Evolutionary conservation across 139 green algal genomes (phyloP), one percentile per base, ranked within the genome.

Genomic region (Chlamydomonas incerta): DNA sequence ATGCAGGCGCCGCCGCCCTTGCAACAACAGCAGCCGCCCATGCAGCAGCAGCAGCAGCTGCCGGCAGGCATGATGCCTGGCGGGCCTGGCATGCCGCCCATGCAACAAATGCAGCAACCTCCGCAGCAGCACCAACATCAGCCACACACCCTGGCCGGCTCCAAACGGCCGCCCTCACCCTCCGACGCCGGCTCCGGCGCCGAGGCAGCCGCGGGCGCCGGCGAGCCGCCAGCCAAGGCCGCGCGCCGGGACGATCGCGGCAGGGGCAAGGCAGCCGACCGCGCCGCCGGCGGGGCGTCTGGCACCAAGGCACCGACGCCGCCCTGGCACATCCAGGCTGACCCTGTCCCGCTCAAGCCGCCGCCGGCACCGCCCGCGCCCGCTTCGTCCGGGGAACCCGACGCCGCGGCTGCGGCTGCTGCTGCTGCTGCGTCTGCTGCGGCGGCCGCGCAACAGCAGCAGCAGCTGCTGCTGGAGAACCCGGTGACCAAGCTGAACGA

Each of bases 401-500:
- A 5, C 41, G 41, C 41, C 41, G 41, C 41, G 41, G 41, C 41
- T 8, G 41, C 41, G 8, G 41, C 41, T 13, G 41, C 41, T 50
- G 41, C 41, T 50, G 5, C 41, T 8, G 41, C 41, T 5, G 41
- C 23, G 26, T 6, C 4, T 13, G 31, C 41, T 2, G 58, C 14
- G 15, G 75, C 18, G 13, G 60, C 57, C 11, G 46, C n/a, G 75
- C 8, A 35, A 62, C 8, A 35, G 63, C 29, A 33, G 57, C 29
- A 17, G 26, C 26, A 74, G 46, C 23, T 85, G 31, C 24, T 57
- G 67, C 17, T 80, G 0, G 80, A 86, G 68, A 86, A 86, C 69
- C 68, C 80, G 20, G 55, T 86, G 1, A 71, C 68, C 8, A 63
- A 65, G 52, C 68, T 86, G 52, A 86, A 86, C 68, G 80, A 86